Evolutionary conservation across 805 yeast species (phyloP), one percentile per base, ranked within the genome.

Genomic region (Lachancea fermentati): DNA sequence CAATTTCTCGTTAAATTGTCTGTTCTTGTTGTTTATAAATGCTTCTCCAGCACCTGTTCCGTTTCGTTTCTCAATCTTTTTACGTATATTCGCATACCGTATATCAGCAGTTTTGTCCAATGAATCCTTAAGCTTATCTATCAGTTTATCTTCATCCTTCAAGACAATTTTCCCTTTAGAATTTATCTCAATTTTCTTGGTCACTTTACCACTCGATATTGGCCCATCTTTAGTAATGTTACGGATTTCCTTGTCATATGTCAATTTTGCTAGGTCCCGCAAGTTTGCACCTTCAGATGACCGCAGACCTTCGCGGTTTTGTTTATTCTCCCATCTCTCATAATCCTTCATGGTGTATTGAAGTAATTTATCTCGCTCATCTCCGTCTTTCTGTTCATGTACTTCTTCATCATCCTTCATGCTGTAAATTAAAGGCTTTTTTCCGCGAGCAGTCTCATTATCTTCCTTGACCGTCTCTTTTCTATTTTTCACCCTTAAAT

Each of bases 11-110:
- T 58, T 61, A 36, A 58, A 61, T 34, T 53, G 54, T 42, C 50
- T 55, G 45, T 61, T 61, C 34, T 52, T 56, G n/a, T 54, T 54
- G 39, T 60, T 61, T 15, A 60, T 51, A 29, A 42, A 55, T 2
- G 55, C 58, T 13, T 47, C 49, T 9, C 36, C 42, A n/a, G 24
- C 15, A 1, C 26, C 11, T n/a, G 19, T 33, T 7, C 19, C 19
- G 9, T 36, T 28, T 11, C 39, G 34, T 16, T 41, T 42, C 29
- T 44, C 47, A 35, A 47, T 29, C 26, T 52, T 50, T 31, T 41
- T 48, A 36, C 45, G 48, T 29, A 48, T 44, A 8, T 47, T 44
- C 33, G 39, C 39, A 34, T 52, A 52, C 12, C 57, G 42, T 34
- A 50, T 50, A 37, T 49, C 46, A 3, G 58, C 41, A 2, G 45